Evolutionary conservation across 139 green algal genomes (phyloP).

Genomic region (Chlorella sorokiniana): DNA sequence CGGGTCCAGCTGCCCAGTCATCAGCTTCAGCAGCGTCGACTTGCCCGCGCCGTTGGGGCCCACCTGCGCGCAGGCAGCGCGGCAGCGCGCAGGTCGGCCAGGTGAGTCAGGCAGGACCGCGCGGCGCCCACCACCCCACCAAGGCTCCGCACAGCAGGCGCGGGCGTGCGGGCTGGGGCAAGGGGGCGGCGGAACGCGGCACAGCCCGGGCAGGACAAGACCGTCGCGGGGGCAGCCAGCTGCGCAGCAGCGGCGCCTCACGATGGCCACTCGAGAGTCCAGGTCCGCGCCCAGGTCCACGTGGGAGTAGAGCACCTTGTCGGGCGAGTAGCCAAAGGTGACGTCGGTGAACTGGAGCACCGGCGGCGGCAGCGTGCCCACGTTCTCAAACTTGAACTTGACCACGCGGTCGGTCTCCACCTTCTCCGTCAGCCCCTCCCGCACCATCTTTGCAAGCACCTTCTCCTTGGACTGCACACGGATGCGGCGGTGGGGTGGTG

Average conservation of each 20-base stretch:
- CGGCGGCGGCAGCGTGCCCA: slow-evolving; percentile 91
- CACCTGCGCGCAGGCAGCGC: slow-evolving; percentile 21
- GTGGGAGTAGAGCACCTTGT: slow-evolving; percentile 71
- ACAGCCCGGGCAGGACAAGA: too few species aligned
- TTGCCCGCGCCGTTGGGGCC: slow-evolving; percentile 81
- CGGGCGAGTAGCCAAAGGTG: slow-evolving; percentile 81
- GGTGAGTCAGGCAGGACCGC: too few species aligned
- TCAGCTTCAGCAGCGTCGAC: slow-evolving; percentile 98
- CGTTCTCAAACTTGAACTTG: slow-evolving; percentile 85
- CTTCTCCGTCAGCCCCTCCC: slow-evolving; percentile 82
- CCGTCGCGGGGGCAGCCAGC: too few species aligned
- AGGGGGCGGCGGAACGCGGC: too few species aligned
- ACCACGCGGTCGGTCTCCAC: slow-evolving; percentile 80
- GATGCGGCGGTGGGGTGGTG: background rate
- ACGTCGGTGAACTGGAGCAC: slow-evolving; percentile 89
- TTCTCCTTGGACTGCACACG: slow-evolving; percentile 91
- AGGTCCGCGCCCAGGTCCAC: slow-evolving; percentile 95
- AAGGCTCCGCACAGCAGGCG: too few species aligned
- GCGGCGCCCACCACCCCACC: too few species aligned
- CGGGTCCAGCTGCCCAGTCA: slow-evolving; percentile 89
- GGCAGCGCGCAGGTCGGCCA: too few species aligned
- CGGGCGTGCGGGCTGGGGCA: too few species aligned
- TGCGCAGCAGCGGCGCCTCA: too few species aligned
- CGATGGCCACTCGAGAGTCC: slow-evolving; percentile 93
- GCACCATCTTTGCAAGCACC: slow-evolving; percentile 95